These are phyloP conservation scores for Zizania latifolia DNA, from an alignment of 176 grass and related monocot species.

Conservation along the genomic window DNA sequence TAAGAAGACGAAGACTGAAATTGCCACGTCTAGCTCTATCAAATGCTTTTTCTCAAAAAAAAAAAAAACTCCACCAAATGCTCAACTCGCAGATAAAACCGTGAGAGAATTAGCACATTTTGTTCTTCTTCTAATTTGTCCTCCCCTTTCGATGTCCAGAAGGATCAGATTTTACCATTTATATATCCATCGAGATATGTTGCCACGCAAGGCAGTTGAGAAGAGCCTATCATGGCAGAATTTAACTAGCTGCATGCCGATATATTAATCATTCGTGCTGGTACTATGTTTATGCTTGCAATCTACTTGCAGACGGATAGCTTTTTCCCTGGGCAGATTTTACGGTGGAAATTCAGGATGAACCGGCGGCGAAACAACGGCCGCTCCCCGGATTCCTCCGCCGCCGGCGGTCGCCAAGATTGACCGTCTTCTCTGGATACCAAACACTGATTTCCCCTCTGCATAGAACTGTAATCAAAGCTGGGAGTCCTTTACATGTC, in stretches of 20 bases:
- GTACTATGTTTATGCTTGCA: background rate
- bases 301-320: background rate
- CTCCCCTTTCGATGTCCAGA: background rate
- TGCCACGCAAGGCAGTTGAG: background rate
- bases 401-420: background rate
- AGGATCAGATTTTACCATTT: background rate
- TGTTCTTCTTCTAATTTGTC: background rate
- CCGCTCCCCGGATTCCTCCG: background rate
- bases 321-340: background rate
- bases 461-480: background rate
- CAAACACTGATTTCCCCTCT: background rate
- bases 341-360: background rate
- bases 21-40: no score
- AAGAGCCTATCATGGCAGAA: background rate
- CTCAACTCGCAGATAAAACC: background rate
- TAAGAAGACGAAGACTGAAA: no score
- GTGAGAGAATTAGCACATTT: background rate
- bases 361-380: constrained; percentile 23
- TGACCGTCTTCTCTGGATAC: background rate
- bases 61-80: no score
- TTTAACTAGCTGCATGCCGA: background rate
- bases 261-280: background rate
- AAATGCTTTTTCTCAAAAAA: no score
- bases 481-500: background rate
- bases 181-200: background rate